Conservation (phyloP, 2,329 filamentous ascomycete genomes). For the Fonsecaea nubica region DNA sequence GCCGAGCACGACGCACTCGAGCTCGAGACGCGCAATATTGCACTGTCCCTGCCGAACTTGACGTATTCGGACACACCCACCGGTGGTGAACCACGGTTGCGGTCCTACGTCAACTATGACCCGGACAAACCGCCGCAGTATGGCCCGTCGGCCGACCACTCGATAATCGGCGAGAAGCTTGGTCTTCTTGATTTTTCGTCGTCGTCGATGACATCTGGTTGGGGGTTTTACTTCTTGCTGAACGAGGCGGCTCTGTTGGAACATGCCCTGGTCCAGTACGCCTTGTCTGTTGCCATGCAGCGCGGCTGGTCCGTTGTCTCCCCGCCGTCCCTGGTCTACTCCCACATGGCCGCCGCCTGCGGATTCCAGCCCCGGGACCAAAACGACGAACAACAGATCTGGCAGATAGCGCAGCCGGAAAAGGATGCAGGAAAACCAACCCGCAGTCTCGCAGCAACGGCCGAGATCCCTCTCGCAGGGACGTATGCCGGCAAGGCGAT, state of each 20-base stretch:
- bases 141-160: constrained; percentile 68
- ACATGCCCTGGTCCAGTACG: constrained; percentile 88
- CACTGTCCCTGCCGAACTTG: constrained; percentile 82
- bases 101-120: constrained; percentile 81
- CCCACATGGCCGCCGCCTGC: constrained; percentile 86
- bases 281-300: constrained; percentile 73
- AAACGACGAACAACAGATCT: constrained; percentile 90
- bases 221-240: constrained; percentile 98
- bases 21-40: constrained; percentile 58
- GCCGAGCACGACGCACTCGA: constrained; percentile 40
- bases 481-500: constrained; percentile 81
- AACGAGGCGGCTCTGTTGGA: constrained; percentile 93
- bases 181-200: constrained; percentile 87
- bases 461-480: constrained; percentile 91
- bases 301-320: constrained; percentile 80
- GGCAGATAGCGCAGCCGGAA: constrained; percentile 75
- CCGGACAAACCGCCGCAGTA: constrained; percentile 51
- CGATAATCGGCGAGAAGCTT: constrained; percentile 84
- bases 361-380: constrained; percentile 94
- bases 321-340: constrained; percentile 89
- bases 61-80: constrained; percentile 78
- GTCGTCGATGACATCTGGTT: constrained; percentile 82
- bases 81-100: constrained; percentile 53
- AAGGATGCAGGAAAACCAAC: constrained; percentile 68
- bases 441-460: constrained; percentile 81